These are phyloP conservation scores for Immersiporthe knoxdaviesiana DNA, from an alignment of 2,329 filamentous ascomycete genomes.

Conservation along the genomic window DNA sequence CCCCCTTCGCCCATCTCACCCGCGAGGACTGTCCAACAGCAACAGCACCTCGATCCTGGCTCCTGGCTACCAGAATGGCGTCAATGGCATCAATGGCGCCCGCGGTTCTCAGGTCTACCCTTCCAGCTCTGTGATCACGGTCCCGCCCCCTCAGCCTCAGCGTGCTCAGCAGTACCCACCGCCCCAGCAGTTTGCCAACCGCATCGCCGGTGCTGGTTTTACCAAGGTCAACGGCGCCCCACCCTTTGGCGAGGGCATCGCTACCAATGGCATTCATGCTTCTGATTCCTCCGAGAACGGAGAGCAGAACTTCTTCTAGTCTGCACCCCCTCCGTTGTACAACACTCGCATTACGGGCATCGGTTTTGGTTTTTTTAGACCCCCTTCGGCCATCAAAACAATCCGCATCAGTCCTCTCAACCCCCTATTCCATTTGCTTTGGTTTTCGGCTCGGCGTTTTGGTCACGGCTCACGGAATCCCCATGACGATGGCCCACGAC, in stretches of 20 bases:
- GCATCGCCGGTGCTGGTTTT: conserved; percentile 18
- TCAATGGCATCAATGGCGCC: conserved; percentile 37
- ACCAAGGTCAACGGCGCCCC: conserved; percentile 19
- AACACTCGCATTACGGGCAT: conserved; percentile 26
- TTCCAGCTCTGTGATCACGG: conserved; percentile 29
- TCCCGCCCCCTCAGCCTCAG: conserved; percentile 34
- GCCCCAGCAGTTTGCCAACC: conserved; percentile 27
- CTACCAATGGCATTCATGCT: conserved; percentile 33
- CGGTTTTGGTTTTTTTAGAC: conserved; percentile 29
- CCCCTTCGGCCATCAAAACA: conserved; percentile 26
- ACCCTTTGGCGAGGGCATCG: conserved; percentile 13
- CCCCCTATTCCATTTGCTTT: conserved; percentile 14
- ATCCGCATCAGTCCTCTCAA: conserved; percentile 14
- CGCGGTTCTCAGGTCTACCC: conserved; percentile 32
- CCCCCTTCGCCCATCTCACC: conserved; percentile 48
- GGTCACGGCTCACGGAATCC: conserved; percentile 16
- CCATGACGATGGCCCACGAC: conserved; percentile 30
- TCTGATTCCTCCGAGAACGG: conserved; percentile 27
- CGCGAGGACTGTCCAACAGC: conserved; percentile 46
- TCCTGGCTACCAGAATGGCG: conserved; percentile 37
- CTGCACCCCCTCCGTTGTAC: conserved; percentile 29
- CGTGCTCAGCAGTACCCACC: conserved; percentile 25
- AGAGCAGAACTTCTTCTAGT: conserved; percentile 35
- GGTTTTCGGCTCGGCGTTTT: conserved; percentile 21
- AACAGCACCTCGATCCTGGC: conserved; percentile 42